Evolutionary conservation across 2,329 filamentous ascomycete genomes (phyloP).

Genomic region (Penicillium vulpinum): DNA sequence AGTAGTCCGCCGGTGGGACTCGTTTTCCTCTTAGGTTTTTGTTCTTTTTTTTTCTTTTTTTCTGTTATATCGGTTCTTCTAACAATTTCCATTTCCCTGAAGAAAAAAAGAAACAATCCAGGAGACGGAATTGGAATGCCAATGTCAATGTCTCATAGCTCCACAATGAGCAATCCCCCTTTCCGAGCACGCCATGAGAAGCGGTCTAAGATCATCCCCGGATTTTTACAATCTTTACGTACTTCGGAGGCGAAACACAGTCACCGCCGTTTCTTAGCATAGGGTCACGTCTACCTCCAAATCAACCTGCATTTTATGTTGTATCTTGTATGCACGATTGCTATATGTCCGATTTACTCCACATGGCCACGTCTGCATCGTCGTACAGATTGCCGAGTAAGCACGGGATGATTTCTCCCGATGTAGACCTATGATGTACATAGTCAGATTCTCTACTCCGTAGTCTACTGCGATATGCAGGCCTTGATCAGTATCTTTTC

Average conservation of each 20-base stretch:
- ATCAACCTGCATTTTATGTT: background rate
- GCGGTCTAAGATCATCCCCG: conserved; percentile 15
- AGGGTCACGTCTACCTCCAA: background rate
- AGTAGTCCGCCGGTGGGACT: background rate
- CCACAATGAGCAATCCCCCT: conserved; percentile 26
- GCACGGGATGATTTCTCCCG: conserved; percentile 19
- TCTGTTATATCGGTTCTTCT: background rate
- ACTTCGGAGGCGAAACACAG: conserved; percentile 3
- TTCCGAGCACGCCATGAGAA: conserved; percentile 23
- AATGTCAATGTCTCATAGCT: background rate
- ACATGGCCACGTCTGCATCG: conserved; percentile 10
- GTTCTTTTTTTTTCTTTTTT: background rate
- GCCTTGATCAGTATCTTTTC: conserved; percentile 5
- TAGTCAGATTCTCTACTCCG: background rate
- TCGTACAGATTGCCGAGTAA: background rate
- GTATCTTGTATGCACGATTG: background rate
- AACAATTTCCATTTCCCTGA: too few relatives aligned
- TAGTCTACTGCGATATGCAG: background rate
- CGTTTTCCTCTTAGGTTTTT: background rate
- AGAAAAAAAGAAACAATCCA: background rate
- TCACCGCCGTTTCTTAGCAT: conserved; percentile 23
- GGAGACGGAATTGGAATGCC: too few relatives aligned
- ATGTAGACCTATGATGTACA: conserved; percentile 10
- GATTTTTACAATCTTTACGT: conserved; percentile 11
- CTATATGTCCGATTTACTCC: background rate